Base-by-base conservation (phyloP, 257 asterid genomes). In the Nicotiana noctiflora region DNA sequence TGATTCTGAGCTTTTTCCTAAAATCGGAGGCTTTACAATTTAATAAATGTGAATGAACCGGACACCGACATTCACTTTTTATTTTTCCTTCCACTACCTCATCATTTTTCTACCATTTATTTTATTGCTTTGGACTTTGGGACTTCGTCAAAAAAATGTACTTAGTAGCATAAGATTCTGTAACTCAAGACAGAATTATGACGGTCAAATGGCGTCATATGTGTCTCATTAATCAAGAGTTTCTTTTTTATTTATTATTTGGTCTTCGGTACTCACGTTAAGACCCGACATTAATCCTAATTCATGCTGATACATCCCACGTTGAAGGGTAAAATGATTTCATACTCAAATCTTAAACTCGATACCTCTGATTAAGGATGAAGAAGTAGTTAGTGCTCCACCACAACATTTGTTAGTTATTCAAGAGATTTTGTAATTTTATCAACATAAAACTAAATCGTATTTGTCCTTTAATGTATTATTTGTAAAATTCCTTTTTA, bases 271-370 rank as follows among this genome's bases (percentile, higher is more conserved):
- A 37, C 10, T 37, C 9, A 37, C 2, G 6, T 7, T 37, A 2
- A 37, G 10, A 10, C 10, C 2, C 2, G 9, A 37, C 10, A 1
- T 0, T 2, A 37, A 6, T 37, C 2, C 2, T 1, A 2, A 7
- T 1, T 1, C 10, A 0, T 8, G 0, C 46, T 0, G 2, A 37
- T 0, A 37, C 0, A 0, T 37, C 46, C 10, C 2, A 37, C 2
- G 7, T 37, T 37, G 0, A 0, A 6, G 10, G 10, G 0, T 37
- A 7, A 6, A 37, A 0, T 10, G 8, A 7, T 37, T 0, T 1
- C 10, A 37, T 37, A 37, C 2, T 37, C 9, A 37, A 37, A 37
- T 37, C 0, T 37, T 0, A 2, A 37, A 37, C 2, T 2, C 2
- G 10, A 37, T 37, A 37, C 10, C 8, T 37, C 5, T 31, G 5